Base-by-base conservation (phyloP, 257 asterid genomes). In the Nicotiana benthamiana region DNA sequence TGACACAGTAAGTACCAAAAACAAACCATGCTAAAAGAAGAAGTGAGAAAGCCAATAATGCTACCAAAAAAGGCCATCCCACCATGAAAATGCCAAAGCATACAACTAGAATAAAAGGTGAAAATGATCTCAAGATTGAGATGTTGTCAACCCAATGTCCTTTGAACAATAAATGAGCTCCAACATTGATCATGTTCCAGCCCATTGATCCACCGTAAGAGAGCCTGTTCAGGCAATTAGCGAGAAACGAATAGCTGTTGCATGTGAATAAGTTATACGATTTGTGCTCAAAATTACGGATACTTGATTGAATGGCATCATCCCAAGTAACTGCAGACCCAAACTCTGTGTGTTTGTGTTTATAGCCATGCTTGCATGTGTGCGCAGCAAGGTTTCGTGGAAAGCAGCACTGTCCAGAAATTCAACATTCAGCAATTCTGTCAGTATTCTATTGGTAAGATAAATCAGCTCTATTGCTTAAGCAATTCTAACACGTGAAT, bases 291-390 rank as follows among this genome's bases (percentile, higher is more conserved):
- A 88, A 92, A 20, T 83, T 83, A 51, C 90, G 92, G 6, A 79
- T 52, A 43, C 92, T 89, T 5, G 90, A 86, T 9, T 86, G 91
- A 22, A 96, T 36, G 9, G 98, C 95, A 3, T 92, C 97, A 52
- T 96, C 97, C 99, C 99, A 96, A 9, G 95, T 85, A 70, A 92
- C 87, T 9, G 95, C 92, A 12, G 93, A 80, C 34, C 98, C 99
- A 7, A 67, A 82, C 85, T 91, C 98, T 0, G 93, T 82, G 61
- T 94, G 99, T 18, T 79, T 82, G 61, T 94, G 99, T 18, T 79
- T 83, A 66, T 90, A 89, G 9, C 97, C 89, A 2, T 90, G 86
- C 86, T 88, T 90, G 89, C 99, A 96, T 61, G 85, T 89, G 75
- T 94, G 99, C 11, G 82, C 91, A 20, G 80, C 84, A 16, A 91